Evolutionary conservation across 805 yeast genomes (phyloP), one percentile per base, ranked within the genome.

Genomic region (Starmerella gropengiesseri): DNA sequence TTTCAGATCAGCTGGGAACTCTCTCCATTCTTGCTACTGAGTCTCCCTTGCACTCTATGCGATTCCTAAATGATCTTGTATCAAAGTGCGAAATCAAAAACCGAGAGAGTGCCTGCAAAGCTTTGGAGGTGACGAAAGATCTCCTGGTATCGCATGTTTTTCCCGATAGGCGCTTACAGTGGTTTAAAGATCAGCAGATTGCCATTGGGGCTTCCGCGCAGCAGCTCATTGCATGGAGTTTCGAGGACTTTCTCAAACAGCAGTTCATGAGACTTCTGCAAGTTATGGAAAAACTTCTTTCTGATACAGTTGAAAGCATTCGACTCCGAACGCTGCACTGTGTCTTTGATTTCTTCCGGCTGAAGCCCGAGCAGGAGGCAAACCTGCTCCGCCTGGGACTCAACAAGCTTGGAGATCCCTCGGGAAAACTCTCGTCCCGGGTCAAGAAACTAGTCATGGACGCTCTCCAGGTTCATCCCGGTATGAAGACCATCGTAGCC

Each of bases 301-400:
- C 84, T 56, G 98, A 91, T 60, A 81, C 95, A 12, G 86, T 91
- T 53, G 75, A 78, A 46, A 89, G 82, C 57, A 94, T 89, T 33
- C 77, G 94, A 60, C 71, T 79, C 68, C 82, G 76, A 49, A 76
- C 81, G 22, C 73, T 86, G 26, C 67, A 74, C 31, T 86, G 83
- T 57, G 72, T 87, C 25, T 82, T 86, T 52, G 94, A 82, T 44
- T 67, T 91, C 33, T 66, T 91, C 46, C 77, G 77, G 50, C 69
- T 80, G 5, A 89, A 87, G 61, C 97, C 98, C 4, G 98, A 91
- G 65, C 98, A 91, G 67, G 98, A 91, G 62, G 93, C 79, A 40
- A 91, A 91, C 60, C 67, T 91, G 51, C 69, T 91, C 55, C 73
- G 86, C 54, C 69, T 91, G 41, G 95, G 94, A 41, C 91, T 86